Conservation (phyloP, 495 filamentous ascomycete species). For the Xylaria venustula region DNA sequence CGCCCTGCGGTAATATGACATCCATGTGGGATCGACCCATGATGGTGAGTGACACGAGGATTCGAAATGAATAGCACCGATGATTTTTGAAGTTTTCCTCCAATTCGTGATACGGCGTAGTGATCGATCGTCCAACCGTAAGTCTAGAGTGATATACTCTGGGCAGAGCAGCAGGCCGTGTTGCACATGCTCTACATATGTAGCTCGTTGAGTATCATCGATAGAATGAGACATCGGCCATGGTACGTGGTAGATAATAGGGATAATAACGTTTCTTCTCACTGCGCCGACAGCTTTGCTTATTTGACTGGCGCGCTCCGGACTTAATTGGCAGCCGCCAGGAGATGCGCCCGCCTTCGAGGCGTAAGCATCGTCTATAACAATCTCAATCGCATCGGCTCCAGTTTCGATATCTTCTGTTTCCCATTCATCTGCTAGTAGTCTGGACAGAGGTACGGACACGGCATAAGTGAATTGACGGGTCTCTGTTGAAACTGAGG, state of each 20-base stretch:
- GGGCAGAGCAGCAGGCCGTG: constrained; percentile 64
- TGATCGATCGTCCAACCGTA: constrained; percentile 49
- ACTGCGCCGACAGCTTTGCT: constrained; percentile 52
- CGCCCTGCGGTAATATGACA: constrained; percentile 55
- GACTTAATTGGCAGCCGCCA: constrained; percentile 46
- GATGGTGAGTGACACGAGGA: constrained; percentile 36
- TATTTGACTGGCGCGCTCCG: constrained; percentile 46
- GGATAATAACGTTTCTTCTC: constrained; percentile 58
- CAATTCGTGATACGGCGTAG: constrained; percentile 47
- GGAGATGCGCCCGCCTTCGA: constrained; percentile 35
- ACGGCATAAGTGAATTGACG: constrained; percentile 65
- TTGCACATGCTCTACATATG: constrained; percentile 56
- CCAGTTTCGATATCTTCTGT: constrained; percentile 62
- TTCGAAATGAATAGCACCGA: constrained; percentile 53
- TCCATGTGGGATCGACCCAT: constrained; percentile 58
- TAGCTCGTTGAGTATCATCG: constrained; percentile 30
- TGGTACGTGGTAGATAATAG: constrained; percentile 64
- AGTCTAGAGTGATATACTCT: constrained; percentile 64
- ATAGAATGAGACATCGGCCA: constrained; percentile 33
- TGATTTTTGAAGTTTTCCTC: constrained; percentile 64
- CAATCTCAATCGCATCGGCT: constrained; percentile 67
- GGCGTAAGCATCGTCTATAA: constrained; percentile 51
- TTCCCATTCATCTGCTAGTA: constrained; percentile 48
- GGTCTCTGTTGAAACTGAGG: constrained; percentile 58
- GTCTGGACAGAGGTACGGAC: constrained; percentile 55